These are phyloP conservation scores for Pseudomicrostroma phylloplanum DNA, from an alignment of 1,284 basidiomycete genomes.

Conservation along the genomic window DNA sequence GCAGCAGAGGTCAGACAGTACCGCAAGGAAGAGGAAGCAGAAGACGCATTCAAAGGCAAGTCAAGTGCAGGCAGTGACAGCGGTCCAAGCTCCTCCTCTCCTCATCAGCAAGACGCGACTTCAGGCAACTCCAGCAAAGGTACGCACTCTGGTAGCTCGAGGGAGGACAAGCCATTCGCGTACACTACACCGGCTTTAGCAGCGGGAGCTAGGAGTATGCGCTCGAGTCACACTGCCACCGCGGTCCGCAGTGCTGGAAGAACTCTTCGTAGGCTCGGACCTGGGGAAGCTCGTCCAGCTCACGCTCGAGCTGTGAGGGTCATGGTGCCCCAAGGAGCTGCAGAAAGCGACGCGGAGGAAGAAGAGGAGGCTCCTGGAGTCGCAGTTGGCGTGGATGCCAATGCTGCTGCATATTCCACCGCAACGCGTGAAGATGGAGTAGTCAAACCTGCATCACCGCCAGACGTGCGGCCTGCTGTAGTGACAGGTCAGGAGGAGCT, in stretches of 20 bases:
- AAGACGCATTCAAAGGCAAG: constrained; percentile 1
- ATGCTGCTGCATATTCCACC: background rate
- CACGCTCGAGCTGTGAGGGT: background rate
- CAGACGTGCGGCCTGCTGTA: background rate
- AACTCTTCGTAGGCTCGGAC: background rate
- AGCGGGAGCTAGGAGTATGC: background rate
- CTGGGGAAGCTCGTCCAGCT: constrained; percentile 1
- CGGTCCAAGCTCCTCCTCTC: background rate
- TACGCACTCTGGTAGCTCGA: background rate
- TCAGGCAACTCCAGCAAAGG: background rate
- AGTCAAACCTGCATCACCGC: too few relatives aligned
- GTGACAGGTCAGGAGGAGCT: background rate
- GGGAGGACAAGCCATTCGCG: background rate
- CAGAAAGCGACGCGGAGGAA: constrained; percentile 4
- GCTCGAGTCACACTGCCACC: constrained; percentile 1
- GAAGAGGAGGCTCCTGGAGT: constrained; percentile 6
- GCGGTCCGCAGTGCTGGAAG: background rate
- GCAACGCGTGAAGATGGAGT: background rate
- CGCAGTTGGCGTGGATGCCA: background rate
- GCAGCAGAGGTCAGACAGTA: background rate
- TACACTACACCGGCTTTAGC: constrained; percentile 4
- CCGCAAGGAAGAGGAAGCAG: background rate
- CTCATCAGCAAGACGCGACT: background rate
- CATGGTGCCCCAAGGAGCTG: constrained; percentile 1
- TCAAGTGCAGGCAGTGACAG: background rate